Evolutionary conservation across 257 asterid species (phyloP).

Genomic region (Coffea eugenioides): DNA sequence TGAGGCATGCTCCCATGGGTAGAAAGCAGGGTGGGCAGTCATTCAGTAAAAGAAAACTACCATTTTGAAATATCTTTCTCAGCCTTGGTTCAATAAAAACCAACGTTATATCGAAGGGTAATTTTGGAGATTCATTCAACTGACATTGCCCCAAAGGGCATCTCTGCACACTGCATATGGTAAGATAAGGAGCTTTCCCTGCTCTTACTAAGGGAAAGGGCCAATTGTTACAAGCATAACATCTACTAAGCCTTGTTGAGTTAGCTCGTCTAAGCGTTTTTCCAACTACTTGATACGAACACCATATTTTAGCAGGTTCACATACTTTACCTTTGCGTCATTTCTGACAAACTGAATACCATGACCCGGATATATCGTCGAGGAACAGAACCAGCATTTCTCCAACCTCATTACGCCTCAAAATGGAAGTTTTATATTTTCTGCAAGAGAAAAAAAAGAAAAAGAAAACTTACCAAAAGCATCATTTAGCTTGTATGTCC

Average conservation of each 20-base stretch:
- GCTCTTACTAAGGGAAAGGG: neutral
- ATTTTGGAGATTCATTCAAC: too few relatives aligned
- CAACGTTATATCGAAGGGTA: too few relatives aligned
- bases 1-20: too few relatives aligned
- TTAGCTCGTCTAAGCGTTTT: neutral
- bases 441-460: neutral
- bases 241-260: neutral
- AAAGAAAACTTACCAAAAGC: neutral
- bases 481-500: neutral
- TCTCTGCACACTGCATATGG: too few relatives aligned
- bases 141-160: too few relatives aligned
- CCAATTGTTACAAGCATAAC: neutral
- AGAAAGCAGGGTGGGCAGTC: too few relatives aligned
- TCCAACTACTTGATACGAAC: neutral
- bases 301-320: neutral
- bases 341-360: slow-evolving; percentile 89
- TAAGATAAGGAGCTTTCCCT: neutral
- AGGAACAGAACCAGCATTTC: slow-evolving; percentile 93
- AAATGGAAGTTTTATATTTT: neutral
- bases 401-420: slow-evolving; percentile 73
- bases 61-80: too few relatives aligned
- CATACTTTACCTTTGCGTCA: slow-evolving; percentile 65
- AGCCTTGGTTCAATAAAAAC: too few relatives aligned
- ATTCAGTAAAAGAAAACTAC: too few relatives aligned
- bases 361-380: slow-evolving; percentile 79